phyloP scores from a whole-genome alignment of 306 rosid genomes.

The Lathyrus sativus region DNA sequence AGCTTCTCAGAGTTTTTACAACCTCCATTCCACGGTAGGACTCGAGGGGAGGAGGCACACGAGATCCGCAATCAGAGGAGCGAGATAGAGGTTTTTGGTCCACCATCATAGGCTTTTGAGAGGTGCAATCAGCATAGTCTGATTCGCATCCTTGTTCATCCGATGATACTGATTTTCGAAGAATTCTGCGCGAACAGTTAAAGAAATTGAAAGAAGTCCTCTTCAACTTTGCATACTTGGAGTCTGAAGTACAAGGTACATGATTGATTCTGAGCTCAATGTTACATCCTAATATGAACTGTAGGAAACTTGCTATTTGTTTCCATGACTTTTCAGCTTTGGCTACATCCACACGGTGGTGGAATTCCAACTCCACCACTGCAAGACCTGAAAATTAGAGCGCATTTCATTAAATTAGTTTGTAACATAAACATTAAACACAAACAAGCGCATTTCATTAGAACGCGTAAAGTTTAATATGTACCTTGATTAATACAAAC shows the following conservation, averaged over 20 bases:
- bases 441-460: not conserved
- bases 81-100: conserved; percentile 49
- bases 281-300: conserved; percentile 63
- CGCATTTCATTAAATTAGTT: not conserved
- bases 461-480: not conserved
- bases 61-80: conserved; percentile 50
- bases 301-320: conserved; percentile 71
- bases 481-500: conserved; percentile 67
- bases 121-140: conserved; percentile 46
- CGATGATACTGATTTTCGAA: conserved; percentile 45
- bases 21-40: conserved; percentile 42
- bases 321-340: conserved; percentile 90
- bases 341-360: conserved; percentile 50
- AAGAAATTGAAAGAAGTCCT: conserved; percentile 65
- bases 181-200: conserved; percentile 64
- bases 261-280: conserved; percentile 77
- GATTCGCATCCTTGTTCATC: conserved; percentile 52
- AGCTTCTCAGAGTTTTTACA: conserved; percentile 55
- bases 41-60: conserved; percentile 47
- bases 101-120: conserved; percentile 53
- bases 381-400: conserved; percentile 63
- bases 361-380: conserved; percentile 74
- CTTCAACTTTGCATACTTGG: conserved; percentile 52
- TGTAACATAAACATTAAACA: too few species aligned
- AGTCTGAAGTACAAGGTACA: conserved; percentile 47